Evolutionary conservation across 805 yeast species (phyloP), one percentile per base, ranked within the genome.

Genomic region (Candida corydali): DNA sequence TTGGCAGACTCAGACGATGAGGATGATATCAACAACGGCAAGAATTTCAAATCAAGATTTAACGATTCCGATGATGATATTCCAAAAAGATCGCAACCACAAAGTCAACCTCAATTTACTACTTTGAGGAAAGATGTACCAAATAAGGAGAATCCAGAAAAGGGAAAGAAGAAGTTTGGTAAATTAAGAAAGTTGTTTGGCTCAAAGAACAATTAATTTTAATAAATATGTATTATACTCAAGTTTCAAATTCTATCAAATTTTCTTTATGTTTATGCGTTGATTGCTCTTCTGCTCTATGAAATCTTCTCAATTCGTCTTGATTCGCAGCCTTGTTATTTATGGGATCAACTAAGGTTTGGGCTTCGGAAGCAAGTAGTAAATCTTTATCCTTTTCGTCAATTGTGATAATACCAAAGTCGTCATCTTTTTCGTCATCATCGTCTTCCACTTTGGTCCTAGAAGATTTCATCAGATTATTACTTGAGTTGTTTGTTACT

Each of bases 1-100:
- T 73, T 79, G 43, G 66, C 64, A 4, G 87, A 81, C 50, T 78
- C 84, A 3, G 85, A 80, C 48, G 79, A 81, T 10, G 86, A 80
- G 34, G 55, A 28, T 17, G 34, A 32, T 38, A 15, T 17, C 4
- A 9, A 9, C 5, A 19, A 8, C 5, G 22, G 39, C 4, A 18
- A 32, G 10, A 59, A 57, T 1, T 73, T 67, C 56, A 70, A 60
- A 38, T 79, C 86, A 1, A 65, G 86, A 46, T 74, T 79, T 43
- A 66, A 65, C 6, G 87, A 81, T 50, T 78, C 84, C 2, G 85
- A 80, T 49, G 79, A 81, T 8, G 85, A 80, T 30, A 50, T 43
- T 11, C 27, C 36, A 23, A 29, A 19, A 24, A 12, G 12, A 19
- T 18, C 25, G 6, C 25, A 18, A 29, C 36, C 24, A 26, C 22